Base-by-base conservation (phyloP, 371 early-diverging fungal genomes). In the Cladochytrium tenue region DNA sequence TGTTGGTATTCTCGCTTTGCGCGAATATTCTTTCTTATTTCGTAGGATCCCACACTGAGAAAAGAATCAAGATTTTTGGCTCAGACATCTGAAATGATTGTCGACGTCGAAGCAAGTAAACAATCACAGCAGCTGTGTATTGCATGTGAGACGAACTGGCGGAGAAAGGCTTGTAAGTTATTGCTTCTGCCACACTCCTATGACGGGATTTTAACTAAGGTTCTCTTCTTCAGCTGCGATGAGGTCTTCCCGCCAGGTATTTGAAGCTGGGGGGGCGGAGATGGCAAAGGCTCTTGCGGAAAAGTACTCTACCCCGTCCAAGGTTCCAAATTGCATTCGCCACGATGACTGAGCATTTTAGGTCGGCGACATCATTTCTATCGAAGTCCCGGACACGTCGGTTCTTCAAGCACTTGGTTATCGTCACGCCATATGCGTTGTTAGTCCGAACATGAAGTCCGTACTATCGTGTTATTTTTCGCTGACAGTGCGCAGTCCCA, bases 401-500 rank as follows among this genome's bases (percentile, higher is more conserved):
- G 30, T 67, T 26, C 30, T 25, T 32, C 13, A 17, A 20, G 68
- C 67, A 13, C 68, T 64, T 50, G 68, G 58, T 7, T 53, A 69
- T 25, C 23, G 52, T n/a, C 32, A 72, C 51, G 73, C 68, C 1
- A 20, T 73, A 3, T 50, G 66, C 58, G 67, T 70, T 7, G 67
- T 69, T 32, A 60, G 57, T 1, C 74, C 74, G 26, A 74, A 74
- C 60, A 56, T 63, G 66, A 74, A 74, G 43, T 43, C 7, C 7
- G 43, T 20, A 43, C 13, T 43, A 13, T 43, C 20, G 13, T 43
- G 13, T 43, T 43, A 13, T 43, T 43, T 43, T 43, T 7, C 20
- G 20, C 20, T 43, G 20, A 43, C 7, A 43, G 20, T 13, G 20
- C 7, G 20, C 7, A 43, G 43, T 53, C 64, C 66, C 10, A 20